Evolutionary conservation across 202 grass and related monocot species (phyloP).

Genomic region (Schoenoplectus triqueter): DNA sequence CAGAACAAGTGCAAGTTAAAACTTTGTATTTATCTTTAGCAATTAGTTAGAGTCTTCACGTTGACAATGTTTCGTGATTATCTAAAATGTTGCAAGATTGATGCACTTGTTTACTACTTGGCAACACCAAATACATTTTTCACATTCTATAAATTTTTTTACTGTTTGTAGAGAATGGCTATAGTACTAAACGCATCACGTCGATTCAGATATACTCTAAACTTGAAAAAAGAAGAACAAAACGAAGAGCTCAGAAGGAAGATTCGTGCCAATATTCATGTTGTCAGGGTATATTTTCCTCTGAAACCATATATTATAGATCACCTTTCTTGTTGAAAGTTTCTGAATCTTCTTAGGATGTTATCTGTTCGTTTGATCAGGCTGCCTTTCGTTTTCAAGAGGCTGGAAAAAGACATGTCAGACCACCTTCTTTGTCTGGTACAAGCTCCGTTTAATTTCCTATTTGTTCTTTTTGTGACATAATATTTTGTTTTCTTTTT

Average conservation of each 20-base stretch:
- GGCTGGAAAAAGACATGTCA: slow-evolving; percentile 52
- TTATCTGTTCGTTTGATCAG: slow-evolving; percentile 43
- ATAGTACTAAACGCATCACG: slow-evolving; percentile 90
- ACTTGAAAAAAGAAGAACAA: slow-evolving; percentile 81
- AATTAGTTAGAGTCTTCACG: not conserved
- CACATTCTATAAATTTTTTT: not conserved
- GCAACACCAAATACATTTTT: not conserved
- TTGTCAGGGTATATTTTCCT: slow-evolving; percentile 61
- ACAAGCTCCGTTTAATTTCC: not conserved
- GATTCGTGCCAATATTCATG: slow-evolving; percentile 89
- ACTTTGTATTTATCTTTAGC: not conserved
- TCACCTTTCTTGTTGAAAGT: slow-evolving; percentile 12
- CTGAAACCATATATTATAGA: not conserved
- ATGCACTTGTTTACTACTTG: not conserved
- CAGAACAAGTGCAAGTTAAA: not conserved
- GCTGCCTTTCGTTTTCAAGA: slow-evolving; percentile 82
- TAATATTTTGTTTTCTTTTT: not conserved
- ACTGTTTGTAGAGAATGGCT: slow-evolving; percentile 61
- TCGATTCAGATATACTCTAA: slow-evolving; percentile 86
- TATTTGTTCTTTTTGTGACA: not conserved
- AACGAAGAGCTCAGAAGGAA: slow-evolving; percentile 74
- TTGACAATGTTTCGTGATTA: not conserved
- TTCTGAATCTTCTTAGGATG: slow-evolving; percentile 24
- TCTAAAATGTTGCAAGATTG: slow-evolving; percentile 3
- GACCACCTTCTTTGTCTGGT: slow-evolving; percentile 40